Conservation (phyloP, 2,329 filamentous ascomycete species). For the Epichloe sp. region DNA sequence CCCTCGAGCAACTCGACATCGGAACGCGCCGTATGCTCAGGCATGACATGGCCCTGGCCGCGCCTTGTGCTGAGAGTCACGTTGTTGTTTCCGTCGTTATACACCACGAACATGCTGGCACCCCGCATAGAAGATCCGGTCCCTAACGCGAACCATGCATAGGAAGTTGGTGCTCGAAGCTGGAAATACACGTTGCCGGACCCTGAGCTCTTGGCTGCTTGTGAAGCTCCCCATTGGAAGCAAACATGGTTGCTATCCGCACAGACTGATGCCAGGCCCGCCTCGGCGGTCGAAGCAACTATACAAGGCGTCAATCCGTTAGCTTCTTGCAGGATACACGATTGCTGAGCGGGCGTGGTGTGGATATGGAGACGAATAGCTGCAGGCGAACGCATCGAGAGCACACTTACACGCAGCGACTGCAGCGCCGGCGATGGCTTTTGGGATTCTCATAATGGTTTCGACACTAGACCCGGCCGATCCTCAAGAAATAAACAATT, state of each 20-base stretch:
- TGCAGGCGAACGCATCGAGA: neutral
- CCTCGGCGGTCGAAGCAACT: neutral
- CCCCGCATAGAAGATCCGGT: constrained; percentile 42
- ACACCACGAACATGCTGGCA: constrained; percentile 50
- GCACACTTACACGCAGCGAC: neutral
- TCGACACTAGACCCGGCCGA: neutral
- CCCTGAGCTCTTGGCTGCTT: constrained; percentile 30
- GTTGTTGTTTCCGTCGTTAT: constrained; percentile 43
- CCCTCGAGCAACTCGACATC: constrained; percentile 42
- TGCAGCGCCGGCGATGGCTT: neutral
- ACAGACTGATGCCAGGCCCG: neutral
- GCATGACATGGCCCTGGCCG: constrained; percentile 34
- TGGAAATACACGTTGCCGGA: constrained; percentile 49
- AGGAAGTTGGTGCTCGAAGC: constrained; percentile 37
- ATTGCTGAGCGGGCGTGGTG: neutral
- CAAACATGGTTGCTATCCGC: constrained; percentile 23
- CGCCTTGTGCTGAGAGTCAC: constrained; percentile 47
- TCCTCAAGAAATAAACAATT: neutral
- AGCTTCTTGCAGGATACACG: neutral
- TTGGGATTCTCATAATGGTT: neutral
- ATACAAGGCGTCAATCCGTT: neutral
- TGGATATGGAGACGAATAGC: neutral
- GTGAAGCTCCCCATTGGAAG: constrained; percentile 42
- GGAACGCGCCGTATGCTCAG: constrained; percentile 29
- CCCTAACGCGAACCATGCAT: constrained; percentile 45